Percentiles rank a stretch among this genome's conserved stretches.
These are phyloP conservation scores for Colletotrichum cereale DNA, from an alignment of 2,329 filamentous ascomycete genomes.

Conservation along the genomic window DNA sequence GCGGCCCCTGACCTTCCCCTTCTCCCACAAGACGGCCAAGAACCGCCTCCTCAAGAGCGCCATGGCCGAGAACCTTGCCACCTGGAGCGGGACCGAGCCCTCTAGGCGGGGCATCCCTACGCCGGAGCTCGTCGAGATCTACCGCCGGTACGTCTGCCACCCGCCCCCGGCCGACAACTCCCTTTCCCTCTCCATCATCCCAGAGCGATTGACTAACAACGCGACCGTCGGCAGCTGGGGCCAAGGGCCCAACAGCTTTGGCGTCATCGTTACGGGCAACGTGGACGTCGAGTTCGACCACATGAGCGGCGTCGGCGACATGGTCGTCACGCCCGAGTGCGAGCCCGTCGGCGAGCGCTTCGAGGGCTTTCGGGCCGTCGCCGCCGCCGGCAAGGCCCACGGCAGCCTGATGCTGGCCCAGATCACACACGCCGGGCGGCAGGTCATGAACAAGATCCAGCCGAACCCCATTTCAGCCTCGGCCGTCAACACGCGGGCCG, in stretches of 20 bases:
- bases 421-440: constrained; percentile 72
- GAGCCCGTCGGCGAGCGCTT: constrained; percentile 69
- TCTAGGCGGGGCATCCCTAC: constrained; percentile 60
- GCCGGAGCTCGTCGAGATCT: constrained; percentile 62
- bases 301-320: constrained; percentile 67
- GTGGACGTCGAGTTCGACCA: constrained; percentile 73
- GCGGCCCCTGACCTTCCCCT: constrained; percentile 61
- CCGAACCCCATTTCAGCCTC: constrained; percentile 56
- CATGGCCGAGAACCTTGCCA: constrained; percentile 74
- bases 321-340: constrained; percentile 67
- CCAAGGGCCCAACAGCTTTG: constrained; percentile 60
- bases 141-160: constrained; percentile 54
- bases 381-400: constrained; percentile 65
- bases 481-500: constrained; percentile 65
- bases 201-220: neutral
- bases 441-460: constrained; percentile 53
- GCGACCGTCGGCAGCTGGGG: constrained; percentile 62
- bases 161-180: too few species aligned
- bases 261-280: constrained; percentile 73
- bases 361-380: constrained; percentile 70
- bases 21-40: constrained; percentile 66
- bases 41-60: constrained; percentile 77
- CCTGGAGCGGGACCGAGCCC: constrained; percentile 67
- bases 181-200: too few species aligned
- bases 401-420: constrained; percentile 73